A percentile compares a stretch with the other conserved stretches of the same genome.
Evolutionary conservation across 1,284 basidiomycete genomes (phyloP).

Genomic region (Ganoderma lucidum): DNA sequence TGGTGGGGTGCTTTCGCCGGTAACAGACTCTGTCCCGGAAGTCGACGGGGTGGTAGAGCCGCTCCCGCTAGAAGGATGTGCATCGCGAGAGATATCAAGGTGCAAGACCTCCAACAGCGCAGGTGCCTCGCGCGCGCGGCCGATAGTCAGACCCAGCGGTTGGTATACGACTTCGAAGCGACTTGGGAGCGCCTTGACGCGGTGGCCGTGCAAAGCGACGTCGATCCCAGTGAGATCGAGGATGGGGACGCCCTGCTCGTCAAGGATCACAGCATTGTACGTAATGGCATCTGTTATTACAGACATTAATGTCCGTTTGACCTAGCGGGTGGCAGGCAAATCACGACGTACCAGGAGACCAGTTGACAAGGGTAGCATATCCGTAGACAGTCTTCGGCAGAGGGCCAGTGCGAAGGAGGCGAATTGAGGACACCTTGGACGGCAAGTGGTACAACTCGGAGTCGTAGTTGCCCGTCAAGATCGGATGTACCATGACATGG

Average conservation of each 20-base stretch:
- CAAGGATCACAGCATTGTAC: slow-evolving; percentile 29
- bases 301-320: not conserved
- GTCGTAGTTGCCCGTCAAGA: slow-evolving; percentile 35
- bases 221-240: slow-evolving; percentile 28
- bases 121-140: too few relatives aligned
- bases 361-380: slow-evolving; percentile 29
- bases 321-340: not conserved
- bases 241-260: slow-evolving; percentile 25
- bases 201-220: slow-evolving; percentile 27
- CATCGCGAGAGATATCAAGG: not conserved
- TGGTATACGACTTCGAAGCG: slow-evolving; percentile 30
- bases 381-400: slow-evolving; percentile 31
- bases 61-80: not conserved
- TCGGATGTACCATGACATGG: slow-evolving; percentile 40
- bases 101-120: not conserved
- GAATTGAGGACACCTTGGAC: slow-evolving; percentile 31
- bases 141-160: not conserved
- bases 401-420: slow-evolving; percentile 20
- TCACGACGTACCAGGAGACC: slow-evolving; percentile 34
- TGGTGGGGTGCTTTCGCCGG: not conserved
- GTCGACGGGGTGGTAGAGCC: not conserved
- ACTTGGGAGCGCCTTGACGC: slow-evolving; percentile 12
- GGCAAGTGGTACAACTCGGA: slow-evolving; percentile 41
- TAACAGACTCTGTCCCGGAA: not conserved
- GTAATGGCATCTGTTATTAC: slow-evolving; percentile 23